Conservation (phyloP, 306 rosid species). For the Dryas drummondii region DNA sequence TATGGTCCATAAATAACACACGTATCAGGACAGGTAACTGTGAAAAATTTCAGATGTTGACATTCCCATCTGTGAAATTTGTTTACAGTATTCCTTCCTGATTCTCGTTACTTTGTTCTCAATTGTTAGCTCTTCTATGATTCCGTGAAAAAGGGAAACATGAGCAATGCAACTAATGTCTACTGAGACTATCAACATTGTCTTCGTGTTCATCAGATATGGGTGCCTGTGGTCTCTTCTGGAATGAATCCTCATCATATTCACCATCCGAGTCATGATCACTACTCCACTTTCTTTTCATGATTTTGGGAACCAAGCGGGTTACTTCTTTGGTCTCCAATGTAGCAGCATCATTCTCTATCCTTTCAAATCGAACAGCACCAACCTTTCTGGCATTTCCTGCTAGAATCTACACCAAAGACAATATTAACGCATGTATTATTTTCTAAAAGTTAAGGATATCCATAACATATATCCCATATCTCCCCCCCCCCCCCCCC, state of each 20-base stretch:
- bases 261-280: constrained; percentile 56
- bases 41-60: constrained; percentile 14
- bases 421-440: constrained; percentile 12
- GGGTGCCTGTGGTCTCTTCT: constrained; percentile 46
- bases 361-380: constrained; percentile 84
- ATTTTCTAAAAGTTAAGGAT: neutral
- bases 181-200: constrained; percentile 40
- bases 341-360: constrained; percentile 42
- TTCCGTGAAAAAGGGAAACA: constrained; percentile 45
- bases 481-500: neutral
- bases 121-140: constrained; percentile 32
- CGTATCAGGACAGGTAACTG: neutral
- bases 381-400: constrained; percentile 98
- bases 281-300: constrained; percentile 72
- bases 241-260: constrained; percentile 55
- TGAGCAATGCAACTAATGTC: constrained; percentile 22
- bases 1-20: neutral
- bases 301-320: constrained; percentile 71
- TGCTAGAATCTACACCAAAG: constrained; percentile 68
- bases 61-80: neutral
- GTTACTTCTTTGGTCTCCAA: constrained; percentile 63
- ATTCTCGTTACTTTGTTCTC: constrained; percentile 37
- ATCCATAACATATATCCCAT: too few species aligned
- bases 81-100: constrained; percentile 23
- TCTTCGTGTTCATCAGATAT: constrained; percentile 48